Percentiles rank a stretch among this genome's conserved stretches.
Evolutionary conservation across 306 rosid species (phyloP).

Genomic region (Oemleria cerasiformis): DNA sequence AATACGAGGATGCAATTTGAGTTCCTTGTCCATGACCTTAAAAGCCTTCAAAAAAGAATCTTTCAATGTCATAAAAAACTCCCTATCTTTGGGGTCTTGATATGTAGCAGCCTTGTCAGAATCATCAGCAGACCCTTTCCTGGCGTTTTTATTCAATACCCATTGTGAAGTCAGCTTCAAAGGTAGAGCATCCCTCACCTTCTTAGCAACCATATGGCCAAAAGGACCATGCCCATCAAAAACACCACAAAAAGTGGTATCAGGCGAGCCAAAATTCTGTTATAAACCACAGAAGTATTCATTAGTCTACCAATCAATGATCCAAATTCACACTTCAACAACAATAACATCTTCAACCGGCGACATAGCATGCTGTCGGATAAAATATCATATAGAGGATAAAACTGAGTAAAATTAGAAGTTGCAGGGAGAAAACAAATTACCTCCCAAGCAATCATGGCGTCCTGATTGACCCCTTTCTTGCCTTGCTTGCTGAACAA

Average conservation of each 20-base stretch:
- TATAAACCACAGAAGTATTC: not conserved
- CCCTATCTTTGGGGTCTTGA: slow-evolving; percentile 24
- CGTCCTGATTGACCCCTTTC: slow-evolving; percentile 80
- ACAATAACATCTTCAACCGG: not conserved
- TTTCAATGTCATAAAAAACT: slow-evolving; percentile 33
- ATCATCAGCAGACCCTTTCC: slow-evolving; percentile 29
- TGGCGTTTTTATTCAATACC: slow-evolving; percentile 33
- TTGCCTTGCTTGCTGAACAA: slow-evolving; percentile 64
- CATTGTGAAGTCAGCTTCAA: slow-evolving; percentile 57
- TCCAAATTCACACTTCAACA: not conserved
- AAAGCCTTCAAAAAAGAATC: slow-evolving; percentile 61
- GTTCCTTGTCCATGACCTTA: slow-evolving; percentile 74
- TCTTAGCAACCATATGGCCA: slow-evolving; percentile 80
- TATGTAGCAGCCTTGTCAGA: slow-evolving; percentile 14
- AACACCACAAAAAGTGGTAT: slow-evolving; percentile 67
- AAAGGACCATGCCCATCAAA: slow-evolving; percentile 96
- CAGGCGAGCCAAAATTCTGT: slow-evolving; percentile 59
- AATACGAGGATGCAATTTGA: slow-evolving; percentile 53
- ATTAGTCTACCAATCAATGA: not conserved
- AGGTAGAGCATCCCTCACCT: slow-evolving; percentile 79
- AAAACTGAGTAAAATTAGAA: too few species aligned
- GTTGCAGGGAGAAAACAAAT: not conserved
- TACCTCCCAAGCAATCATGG: slow-evolving; percentile 96
- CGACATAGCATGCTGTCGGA: not conserved
- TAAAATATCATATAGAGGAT: too few species aligned